These are phyloP conservation scores for Cryoendolithus antarcticus DNA, from an alignment of 2,329 filamentous ascomycete genomes.

Conservation along the genomic window DNA sequence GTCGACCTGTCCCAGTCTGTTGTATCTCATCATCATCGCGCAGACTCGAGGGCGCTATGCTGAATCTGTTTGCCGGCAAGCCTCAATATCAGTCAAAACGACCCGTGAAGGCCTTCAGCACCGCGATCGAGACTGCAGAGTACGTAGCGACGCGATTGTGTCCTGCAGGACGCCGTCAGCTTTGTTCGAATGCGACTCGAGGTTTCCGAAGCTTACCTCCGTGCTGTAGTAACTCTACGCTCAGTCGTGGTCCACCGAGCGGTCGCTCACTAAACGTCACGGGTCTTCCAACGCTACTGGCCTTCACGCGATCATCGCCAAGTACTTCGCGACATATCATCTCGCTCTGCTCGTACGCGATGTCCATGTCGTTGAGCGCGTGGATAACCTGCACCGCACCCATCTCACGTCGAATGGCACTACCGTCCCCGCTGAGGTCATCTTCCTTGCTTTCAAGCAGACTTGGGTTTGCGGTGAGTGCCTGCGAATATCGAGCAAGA, in stretches of 20 bases:
- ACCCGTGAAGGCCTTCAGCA: conserved; percentile 51
- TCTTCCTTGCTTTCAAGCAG: conserved; percentile 24
- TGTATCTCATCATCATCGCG: too few species aligned
- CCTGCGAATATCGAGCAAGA: conserved; percentile 50
- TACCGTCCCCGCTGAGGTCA: conserved; percentile 27
- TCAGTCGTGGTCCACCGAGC: conserved; percentile 20
- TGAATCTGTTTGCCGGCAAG: too few species aligned
- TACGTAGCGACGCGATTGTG: conserved; percentile 60
- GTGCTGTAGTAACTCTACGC: conserved; percentile 31
- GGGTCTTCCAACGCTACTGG: conserved; percentile 19
- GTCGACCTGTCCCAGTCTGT: too few species aligned
- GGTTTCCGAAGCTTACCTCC: conserved; percentile 24
- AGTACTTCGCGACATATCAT: conserved; percentile 50
- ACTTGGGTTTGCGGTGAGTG: conserved; percentile 27
- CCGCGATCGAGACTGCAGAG: conserved; percentile 49
- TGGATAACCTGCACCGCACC: conserved; percentile 60
- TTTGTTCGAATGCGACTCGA: not conserved
- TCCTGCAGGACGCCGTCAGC: conserved; percentile 30
- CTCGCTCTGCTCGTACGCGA: conserved; percentile 60
- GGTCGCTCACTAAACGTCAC: conserved; percentile 11
- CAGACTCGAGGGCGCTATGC: too few species aligned
- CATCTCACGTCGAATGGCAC: conserved; percentile 12
- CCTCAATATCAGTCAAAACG: conserved; percentile 5
- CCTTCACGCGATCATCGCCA: conserved; percentile 30
- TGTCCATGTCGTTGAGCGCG: conserved; percentile 69